Percentiles rank a stretch among this genome's conserved stretches.
phyloP scores from a whole-genome alignment of 2,329 filamentous ascomycete species.

The Pestalotiopsis sp. region DNA sequence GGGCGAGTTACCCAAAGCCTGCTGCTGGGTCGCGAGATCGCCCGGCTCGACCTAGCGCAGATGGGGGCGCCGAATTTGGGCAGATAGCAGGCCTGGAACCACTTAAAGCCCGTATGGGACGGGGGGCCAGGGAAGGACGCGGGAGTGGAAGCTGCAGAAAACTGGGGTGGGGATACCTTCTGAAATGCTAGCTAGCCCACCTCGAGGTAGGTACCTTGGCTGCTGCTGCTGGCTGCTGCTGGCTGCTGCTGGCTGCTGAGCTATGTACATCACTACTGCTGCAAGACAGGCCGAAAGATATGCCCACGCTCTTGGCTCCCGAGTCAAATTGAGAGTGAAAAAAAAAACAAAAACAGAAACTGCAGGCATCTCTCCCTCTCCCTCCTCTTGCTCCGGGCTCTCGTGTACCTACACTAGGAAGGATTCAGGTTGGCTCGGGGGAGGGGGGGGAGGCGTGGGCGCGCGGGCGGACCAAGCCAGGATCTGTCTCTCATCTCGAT shows the following conservation, averaged over 20 bases:
- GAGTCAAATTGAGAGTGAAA: neutral
- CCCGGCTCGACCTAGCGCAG: conserved; percentile 6
- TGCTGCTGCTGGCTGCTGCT: too few relatives aligned
- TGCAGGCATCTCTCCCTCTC: neutral
- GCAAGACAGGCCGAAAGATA: neutral
- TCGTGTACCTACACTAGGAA: neutral
- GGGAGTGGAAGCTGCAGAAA: neutral
- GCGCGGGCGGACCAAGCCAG: neutral
- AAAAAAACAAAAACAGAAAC: neutral
- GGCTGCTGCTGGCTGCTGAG: too few relatives aligned
- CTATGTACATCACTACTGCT: too few relatives aligned
- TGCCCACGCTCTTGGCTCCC: neutral
- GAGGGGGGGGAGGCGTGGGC: neutral
- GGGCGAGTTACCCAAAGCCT: neutral
- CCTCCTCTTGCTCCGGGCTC: neutral
- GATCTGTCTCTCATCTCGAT: neutral
- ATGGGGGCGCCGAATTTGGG: conserved; percentile 15
- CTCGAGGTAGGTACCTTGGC: neutral
- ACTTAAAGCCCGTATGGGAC: conserved; percentile 9
- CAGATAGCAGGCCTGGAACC: conserved; percentile 13
- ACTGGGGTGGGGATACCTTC: neutral
- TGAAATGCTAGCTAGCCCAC: neutral
- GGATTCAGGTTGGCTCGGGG: neutral
- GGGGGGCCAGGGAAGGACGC: neutral
- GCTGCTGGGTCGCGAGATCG: conserved; percentile 7